A percentile compares a stretch with the other conserved stretches of the same genome.
These are phyloP conservation scores for Fusarium sp. DNA, from an alignment of 2,329 filamentous ascomycete species.

Conservation along the genomic window DNA sequence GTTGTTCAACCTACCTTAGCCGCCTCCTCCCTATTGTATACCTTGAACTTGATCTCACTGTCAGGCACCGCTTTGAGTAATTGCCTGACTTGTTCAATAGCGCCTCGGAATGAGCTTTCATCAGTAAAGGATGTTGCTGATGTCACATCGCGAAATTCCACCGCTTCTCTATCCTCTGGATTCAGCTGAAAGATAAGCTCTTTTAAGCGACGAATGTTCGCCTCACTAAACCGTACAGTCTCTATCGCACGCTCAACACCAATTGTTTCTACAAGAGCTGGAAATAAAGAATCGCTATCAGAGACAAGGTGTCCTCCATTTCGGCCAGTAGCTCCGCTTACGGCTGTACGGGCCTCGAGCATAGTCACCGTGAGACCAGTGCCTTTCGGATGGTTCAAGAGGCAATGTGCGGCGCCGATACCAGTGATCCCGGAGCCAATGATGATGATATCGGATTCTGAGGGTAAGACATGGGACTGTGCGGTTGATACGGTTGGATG, in stretches of 20 bases:
- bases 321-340: constrained; percentile 48
- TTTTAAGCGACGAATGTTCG: constrained; percentile 22
- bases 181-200: constrained; percentile 18
- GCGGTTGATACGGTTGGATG: constrained; percentile 42
- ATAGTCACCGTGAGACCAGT: constrained; percentile 34
- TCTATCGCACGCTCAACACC: constrained; percentile 53
- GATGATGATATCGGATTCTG: constrained; percentile 38
- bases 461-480: constrained; percentile 32
- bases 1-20: neutral
- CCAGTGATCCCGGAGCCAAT: constrained; percentile 49
- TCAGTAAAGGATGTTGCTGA: constrained; percentile 24
- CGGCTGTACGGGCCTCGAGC: constrained; percentile 45
- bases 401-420: constrained; percentile 39
- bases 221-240: constrained; percentile 56
- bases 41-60: constrained; percentile 25
- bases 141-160: constrained; percentile 21
- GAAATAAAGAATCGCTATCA: constrained; percentile 55
- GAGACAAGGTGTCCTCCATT: constrained; percentile 47
- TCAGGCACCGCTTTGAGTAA: constrained; percentile 15
- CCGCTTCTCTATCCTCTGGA: neutral
- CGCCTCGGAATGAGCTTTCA: constrained; percentile 9
- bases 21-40: neutral
- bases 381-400: constrained; percentile 34
- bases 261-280: constrained; percentile 45
- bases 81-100: neutral